Evolutionary conservation across 805 yeast species (phyloP).

Genomic region (Starmerella stigmatis): DNA sequence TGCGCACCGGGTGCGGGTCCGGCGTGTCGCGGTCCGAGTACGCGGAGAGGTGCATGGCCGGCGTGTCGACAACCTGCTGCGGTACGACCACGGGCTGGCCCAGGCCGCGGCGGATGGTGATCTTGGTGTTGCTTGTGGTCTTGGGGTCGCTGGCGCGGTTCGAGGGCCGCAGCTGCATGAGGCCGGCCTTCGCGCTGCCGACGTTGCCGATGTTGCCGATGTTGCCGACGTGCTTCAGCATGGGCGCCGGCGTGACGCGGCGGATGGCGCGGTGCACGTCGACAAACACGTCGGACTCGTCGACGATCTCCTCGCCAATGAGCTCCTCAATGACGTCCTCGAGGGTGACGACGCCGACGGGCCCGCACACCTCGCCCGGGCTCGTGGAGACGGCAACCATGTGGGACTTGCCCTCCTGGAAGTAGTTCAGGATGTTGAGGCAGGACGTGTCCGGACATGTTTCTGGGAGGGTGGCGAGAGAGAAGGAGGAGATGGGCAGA

Average conservation of each 20-base stretch:
- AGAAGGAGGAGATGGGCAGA: conserved; percentile 82
- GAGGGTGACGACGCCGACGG: conserved; percentile 80
- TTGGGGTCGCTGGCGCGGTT: conserved; percentile 63
- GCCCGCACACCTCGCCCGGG: conserved; percentile 77
- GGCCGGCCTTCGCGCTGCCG: conserved; percentile 1
- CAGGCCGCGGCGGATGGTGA: conserved; percentile 44
- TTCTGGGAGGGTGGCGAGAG: conserved; percentile 92
- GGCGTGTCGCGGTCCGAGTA: background rate
- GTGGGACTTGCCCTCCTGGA: conserved; percentile 96
- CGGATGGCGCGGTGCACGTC: conserved; percentile 84
- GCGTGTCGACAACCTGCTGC: background rate
- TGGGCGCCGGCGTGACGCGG: conserved; percentile 35
- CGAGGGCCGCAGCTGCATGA: conserved; percentile 21
- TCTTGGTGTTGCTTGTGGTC: conserved; percentile 50
- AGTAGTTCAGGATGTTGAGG: conserved; percentile 82
- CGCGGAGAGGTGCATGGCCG: background rate
- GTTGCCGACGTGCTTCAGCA: conserved; percentile 18
- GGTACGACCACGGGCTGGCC: background rate
- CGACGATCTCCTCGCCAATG: conserved; percentile 95
- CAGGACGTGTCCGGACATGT: conserved; percentile 88
- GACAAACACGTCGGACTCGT: conserved; percentile 86
- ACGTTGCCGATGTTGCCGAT: background rate
- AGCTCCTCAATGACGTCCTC: conserved; percentile 98
- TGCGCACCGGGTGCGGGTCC: no score
- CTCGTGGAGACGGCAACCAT: conserved; percentile 84